A percentile compares a stretch with the other conserved stretches of the same genome.
Conservation (phyloP, 2,329 filamentous ascomycete species). For the Cordyceps tenuipes region DNA sequence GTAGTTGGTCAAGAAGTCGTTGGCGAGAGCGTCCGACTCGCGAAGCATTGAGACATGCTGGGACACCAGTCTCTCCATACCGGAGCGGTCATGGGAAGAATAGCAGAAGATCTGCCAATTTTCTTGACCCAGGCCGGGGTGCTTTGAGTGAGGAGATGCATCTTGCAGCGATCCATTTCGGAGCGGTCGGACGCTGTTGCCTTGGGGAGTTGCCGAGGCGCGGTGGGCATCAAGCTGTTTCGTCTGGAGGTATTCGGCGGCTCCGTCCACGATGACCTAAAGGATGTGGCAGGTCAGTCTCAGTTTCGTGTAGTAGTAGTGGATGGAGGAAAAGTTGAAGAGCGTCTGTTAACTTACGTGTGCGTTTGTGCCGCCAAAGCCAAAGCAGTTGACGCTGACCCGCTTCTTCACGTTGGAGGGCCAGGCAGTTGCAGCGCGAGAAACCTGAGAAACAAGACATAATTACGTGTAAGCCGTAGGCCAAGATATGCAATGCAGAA, state of each 20-base stretch:
- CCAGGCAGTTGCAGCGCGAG: conserved; percentile 33
- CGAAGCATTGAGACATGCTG: conserved; percentile 27
- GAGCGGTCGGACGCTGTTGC: not conserved
- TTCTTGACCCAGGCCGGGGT: not conserved
- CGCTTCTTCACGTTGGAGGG: conserved; percentile 36
- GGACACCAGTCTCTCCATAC: conserved; percentile 28
- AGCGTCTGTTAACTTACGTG: conserved; percentile 35
- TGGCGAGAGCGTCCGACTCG: conserved; percentile 8
- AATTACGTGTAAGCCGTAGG: conserved; percentile 2
- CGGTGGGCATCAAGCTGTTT: not conserved
- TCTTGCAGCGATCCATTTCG: conserved; percentile 6
- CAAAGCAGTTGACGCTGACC: conserved; percentile 49
- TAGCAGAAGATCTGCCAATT: conserved; percentile 32
- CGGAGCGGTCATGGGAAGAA: conserved; percentile 35
- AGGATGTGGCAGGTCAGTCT: not conserved
- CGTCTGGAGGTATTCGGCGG: conserved; percentile 29
- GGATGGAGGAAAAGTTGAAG: not conserved
- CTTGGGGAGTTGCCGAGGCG: not conserved
- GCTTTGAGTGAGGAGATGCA: conserved; percentile 1
- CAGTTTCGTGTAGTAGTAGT: too few relatives aligned
- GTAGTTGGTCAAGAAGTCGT: conserved; percentile 29
- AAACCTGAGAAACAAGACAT: conserved; percentile 22
- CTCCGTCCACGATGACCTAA: conserved; percentile 38
- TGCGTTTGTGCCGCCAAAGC: conserved; percentile 49
- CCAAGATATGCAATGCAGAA: not conserved